phyloP scores from a whole-genome alignment of 805 yeast species.

The Sugiyamaella mastotermitis region DNA sequence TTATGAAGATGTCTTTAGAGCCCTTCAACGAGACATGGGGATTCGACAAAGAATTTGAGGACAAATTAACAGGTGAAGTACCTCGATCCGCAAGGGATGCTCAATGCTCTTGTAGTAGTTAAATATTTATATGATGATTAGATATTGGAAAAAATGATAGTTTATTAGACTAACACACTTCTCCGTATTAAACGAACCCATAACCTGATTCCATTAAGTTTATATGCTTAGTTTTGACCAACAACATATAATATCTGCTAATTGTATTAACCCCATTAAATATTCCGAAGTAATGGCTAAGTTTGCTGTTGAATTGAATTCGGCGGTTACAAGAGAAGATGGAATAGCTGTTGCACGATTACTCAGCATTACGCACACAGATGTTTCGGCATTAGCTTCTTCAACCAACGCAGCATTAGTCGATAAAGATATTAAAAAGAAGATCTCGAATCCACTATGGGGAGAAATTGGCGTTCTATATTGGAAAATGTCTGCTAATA shows the following conservation, averaged over 20 bases:
- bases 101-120: constrained; percentile 61
- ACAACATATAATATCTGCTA: too few relatives aligned
- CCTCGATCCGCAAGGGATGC: constrained; percentile 52
- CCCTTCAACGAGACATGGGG: constrained; percentile 69
- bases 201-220: too few relatives aligned
- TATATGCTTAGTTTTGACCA: too few relatives aligned
- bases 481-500: constrained; percentile 22
- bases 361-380: constrained; percentile 15
- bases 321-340: constrained; percentile 13
- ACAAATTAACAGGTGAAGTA: constrained; percentile 41
- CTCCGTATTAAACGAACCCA: too few relatives aligned
- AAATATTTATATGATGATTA: too few relatives aligned
- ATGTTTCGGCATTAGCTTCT: constrained; percentile 10
- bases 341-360: constrained; percentile 17
- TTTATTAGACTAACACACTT: too few relatives aligned
- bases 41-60: constrained; percentile 61
- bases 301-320: constrained; percentile 8
- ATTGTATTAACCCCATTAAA: too few relatives aligned
- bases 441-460: constrained; percentile 13
- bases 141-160: too few relatives aligned
- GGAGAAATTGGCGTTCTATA: constrained; percentile 21
- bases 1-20: constrained; percentile 62
- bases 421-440: constrained; percentile 6
- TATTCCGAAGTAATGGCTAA: neutral
- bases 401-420: constrained; percentile 14